These are phyloP conservation scores for Colletotrichum karsti DNA, from an alignment of 2,329 filamentous ascomycete species.

Conservation along the genomic window DNA sequence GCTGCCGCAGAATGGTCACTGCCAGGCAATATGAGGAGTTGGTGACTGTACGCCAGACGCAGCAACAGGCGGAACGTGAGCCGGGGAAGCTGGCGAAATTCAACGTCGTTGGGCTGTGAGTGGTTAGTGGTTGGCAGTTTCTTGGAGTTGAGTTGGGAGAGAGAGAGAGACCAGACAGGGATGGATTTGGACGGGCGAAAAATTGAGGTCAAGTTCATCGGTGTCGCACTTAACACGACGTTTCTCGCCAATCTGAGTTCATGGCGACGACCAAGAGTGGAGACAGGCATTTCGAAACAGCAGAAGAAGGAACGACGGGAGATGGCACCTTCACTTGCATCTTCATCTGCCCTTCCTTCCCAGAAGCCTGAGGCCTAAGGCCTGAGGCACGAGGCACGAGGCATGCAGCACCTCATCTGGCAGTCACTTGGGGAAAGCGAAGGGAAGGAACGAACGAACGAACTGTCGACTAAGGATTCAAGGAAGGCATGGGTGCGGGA, in stretches of 20 bases:
- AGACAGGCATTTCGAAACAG: slow-evolving; percentile 13
- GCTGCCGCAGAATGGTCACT: neutral
- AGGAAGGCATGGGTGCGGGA: neutral
- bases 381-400: too few species aligned
- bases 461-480: too few species aligned
- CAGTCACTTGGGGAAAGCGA: too few species aligned
- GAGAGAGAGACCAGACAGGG: neutral
- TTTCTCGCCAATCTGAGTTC: slow-evolving; percentile 24
- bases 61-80: neutral
- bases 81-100: neutral
- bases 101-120: neutral
- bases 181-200: neutral
- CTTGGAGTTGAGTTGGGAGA: neutral
- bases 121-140: neutral
- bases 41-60: neutral
- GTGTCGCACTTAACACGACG: slow-evolving; percentile 3
- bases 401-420: too few species aligned
- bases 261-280: slow-evolving; percentile 1
- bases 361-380: too few species aligned
- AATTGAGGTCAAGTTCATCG: too few species aligned
- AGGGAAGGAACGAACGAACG: too few species aligned
- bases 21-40: too few species aligned
- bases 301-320: slow-evolving; percentile 15
- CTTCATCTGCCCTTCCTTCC: neutral
- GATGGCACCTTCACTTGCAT: neutral